Evolutionary conservation across 108 stramenopile species (phyloP).

Genomic region (Skeletonema costatum): DNA sequence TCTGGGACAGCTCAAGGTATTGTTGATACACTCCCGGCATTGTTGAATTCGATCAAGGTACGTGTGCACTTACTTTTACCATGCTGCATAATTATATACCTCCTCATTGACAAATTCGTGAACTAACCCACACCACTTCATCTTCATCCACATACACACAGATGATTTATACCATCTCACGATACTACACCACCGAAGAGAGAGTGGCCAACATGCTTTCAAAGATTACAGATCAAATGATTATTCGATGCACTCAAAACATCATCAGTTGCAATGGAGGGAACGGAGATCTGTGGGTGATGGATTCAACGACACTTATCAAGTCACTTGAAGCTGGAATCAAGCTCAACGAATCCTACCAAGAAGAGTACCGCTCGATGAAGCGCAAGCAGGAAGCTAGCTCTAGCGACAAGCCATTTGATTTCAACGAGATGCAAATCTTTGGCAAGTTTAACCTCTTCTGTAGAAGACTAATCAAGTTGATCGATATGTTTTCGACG

Average conservation of each 20-base stretch:
- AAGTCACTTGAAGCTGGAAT: constrained; percentile 77
- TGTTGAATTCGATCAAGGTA: constrained; percentile 87
- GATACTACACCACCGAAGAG: constrained; percentile 79
- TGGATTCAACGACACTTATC: constrained; percentile 72
- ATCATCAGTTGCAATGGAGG: constrained; percentile 39
- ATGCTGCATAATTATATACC: not conserved
- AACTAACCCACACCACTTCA: not conserved
- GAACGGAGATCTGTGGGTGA: constrained; percentile 70
- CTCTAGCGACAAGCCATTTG: constrained; percentile 87
- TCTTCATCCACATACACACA: constrained; percentile 18
- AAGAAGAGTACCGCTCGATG: constrained; percentile 87
- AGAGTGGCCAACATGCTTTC: constrained; percentile 72
- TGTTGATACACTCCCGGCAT: constrained; percentile 88
- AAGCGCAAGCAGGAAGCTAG: constrained; percentile 79
- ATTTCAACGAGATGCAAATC: constrained; percentile 87
- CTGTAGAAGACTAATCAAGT: constrained; percentile 87
- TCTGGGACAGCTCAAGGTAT: constrained; percentile 79
- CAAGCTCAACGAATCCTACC: constrained; percentile 87
- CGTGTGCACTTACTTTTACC: not conserved
- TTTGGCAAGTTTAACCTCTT: constrained; percentile 92
- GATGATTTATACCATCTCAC: constrained; percentile 92
- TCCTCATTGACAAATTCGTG: not conserved
- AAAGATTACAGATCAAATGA: constrained; percentile 92
- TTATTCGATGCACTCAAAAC: constrained; percentile 76
- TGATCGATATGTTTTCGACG: constrained; percentile 91